Evolutionary conservation across 192 early-diverging fungal genomes (phyloP).

Genomic region (Entomortierella parvispora): DNA sequence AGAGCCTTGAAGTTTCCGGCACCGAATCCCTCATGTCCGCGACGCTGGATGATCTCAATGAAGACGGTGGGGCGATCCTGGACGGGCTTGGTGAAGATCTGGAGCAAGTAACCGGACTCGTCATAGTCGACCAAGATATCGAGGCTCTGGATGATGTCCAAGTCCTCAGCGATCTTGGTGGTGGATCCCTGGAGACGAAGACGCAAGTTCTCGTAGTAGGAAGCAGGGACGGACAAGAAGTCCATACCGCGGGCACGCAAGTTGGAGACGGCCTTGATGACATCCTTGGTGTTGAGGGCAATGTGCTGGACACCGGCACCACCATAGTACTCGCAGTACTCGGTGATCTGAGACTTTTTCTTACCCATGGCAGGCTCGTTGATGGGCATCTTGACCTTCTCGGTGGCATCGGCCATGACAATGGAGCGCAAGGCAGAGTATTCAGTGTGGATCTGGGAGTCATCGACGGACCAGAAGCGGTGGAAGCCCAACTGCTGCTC

Average conservation of each 20-base stretch:
- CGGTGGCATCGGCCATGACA: conserved; percentile 94
- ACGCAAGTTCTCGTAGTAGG: conserved; percentile 90
- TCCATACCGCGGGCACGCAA: conserved; percentile 89
- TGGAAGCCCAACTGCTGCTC: conserved; percentile 95
- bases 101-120: conserved; percentile 95
- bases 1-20: conserved; percentile 98
- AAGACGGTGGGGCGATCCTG: conserved; percentile 97
- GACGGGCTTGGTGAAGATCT: conserved; percentile 89
- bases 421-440: conserved; percentile 94
- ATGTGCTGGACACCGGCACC: conserved; percentile 93
- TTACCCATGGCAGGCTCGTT: conserved; percentile 95
- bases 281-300: conserved; percentile 86
- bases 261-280: conserved; percentile 84
- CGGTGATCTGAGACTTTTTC: conserved; percentile 97
- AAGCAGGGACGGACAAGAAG: conserved; percentile 85
- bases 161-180: conserved; percentile 81
- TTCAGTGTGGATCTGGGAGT: conserved; percentile 94
- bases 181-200: conserved; percentile 74
- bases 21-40: conserved; percentile 93
- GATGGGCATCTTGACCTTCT: conserved; percentile 96
- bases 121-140: conserved; percentile 97
- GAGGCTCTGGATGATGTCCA: conserved; percentile 85
- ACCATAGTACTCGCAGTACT: conserved; percentile 89
- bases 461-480: conserved; percentile 98
- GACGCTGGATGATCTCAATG: conserved; percentile 96